Evolutionary conservation across 169 alveolate genomes (phyloP).

Genomic region (Plasmodium ovale): DNA sequence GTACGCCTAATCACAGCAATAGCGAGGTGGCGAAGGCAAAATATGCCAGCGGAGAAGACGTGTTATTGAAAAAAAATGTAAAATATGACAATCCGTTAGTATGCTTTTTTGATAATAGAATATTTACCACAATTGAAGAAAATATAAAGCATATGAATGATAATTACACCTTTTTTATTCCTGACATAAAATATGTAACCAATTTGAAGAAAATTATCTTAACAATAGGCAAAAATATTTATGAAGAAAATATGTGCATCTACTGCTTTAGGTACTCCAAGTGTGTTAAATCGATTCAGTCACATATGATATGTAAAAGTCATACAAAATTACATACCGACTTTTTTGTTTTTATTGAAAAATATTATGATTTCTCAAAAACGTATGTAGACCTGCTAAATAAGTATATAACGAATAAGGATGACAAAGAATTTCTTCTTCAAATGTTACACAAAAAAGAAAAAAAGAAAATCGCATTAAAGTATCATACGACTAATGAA

Average conservation of each 20-base stretch:
- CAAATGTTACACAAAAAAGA: conserved; percentile 19
- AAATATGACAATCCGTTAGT: conserved; percentile 71
- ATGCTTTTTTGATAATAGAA: conserved; percentile 79
- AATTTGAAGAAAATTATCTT: conserved; percentile 43
- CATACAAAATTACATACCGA: conserved; percentile 66
- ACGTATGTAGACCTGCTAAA: conserved; percentile 72
- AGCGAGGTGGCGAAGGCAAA: neutral
- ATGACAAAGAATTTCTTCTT: conserved; percentile 64
- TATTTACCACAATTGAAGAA: conserved; percentile 75
- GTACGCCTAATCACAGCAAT: neutral
- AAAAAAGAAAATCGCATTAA: conserved; percentile 10
- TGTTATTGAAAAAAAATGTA: conserved; percentile 38
- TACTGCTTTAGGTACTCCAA: conserved; percentile 72
- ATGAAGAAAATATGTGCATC: conserved; percentile 81
- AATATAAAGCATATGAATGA: conserved; percentile 80
- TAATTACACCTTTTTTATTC: conserved; percentile 77
- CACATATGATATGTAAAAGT: conserved; percentile 75
- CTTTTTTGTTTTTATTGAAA: conserved; percentile 61
- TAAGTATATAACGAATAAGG: conserved; percentile 57
- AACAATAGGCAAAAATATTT: conserved; percentile 80
- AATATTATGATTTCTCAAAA: conserved; percentile 75
- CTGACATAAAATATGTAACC: conserved; percentile 70
- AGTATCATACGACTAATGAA: neutral
- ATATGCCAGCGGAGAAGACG: conserved; percentile 68
- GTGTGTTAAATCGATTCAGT: conserved; percentile 58